Percentiles rank a stretch among this genome's conserved stretches.
These are phyloP conservation scores for Rosa rugosa DNA, from an alignment of 306 rosid genomes.

Conservation along the genomic window DNA sequence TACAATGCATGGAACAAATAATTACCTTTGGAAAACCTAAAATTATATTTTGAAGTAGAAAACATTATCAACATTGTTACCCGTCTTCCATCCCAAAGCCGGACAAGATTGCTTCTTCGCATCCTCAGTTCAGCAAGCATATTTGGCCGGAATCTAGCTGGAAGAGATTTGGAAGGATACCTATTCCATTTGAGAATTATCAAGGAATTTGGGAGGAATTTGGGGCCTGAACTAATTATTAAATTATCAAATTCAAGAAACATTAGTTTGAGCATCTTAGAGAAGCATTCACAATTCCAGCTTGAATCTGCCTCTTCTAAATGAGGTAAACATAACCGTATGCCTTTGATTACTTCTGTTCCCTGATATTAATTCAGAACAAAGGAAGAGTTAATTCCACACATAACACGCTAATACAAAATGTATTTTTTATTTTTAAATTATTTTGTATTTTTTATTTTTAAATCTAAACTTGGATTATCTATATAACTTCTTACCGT, in stretches of 20 bases:
- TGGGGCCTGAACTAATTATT: not conserved
- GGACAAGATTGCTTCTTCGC: not conserved
- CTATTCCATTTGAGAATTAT: conserved; percentile 10
- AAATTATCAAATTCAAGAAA: not conserved
- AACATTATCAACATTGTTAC: not conserved
- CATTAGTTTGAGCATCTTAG: conserved; percentile 22
- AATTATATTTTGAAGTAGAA: not conserved
- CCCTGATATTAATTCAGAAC: conserved; percentile 1
- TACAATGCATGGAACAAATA: not conserved
- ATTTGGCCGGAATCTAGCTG: not conserved
- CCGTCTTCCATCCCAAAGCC: conserved; percentile 15
- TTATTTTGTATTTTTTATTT: too few relatives aligned
- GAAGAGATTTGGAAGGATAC: conserved; percentile 18
- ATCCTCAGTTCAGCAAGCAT: conserved; percentile 6
- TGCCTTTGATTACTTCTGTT: not conserved
- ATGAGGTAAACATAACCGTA: not conserved
- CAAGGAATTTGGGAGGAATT: conserved; percentile 17
- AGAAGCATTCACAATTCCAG: conserved; percentile 17
- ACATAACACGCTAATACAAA: too few relatives aligned
- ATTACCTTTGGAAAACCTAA: not conserved
- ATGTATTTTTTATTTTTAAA: too few relatives aligned
- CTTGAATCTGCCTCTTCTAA: conserved; percentile 10
- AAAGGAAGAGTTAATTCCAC: too few relatives aligned
- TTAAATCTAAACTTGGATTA: too few relatives aligned
- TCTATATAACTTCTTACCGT: too few relatives aligned